Percentiles rank a stretch among this genome's conserved stretches.
These are phyloP conservation scores for Paramyrothecium sp. DNA, from an alignment of 2,329 filamentous ascomycete species.

Conservation along the genomic window DNA sequence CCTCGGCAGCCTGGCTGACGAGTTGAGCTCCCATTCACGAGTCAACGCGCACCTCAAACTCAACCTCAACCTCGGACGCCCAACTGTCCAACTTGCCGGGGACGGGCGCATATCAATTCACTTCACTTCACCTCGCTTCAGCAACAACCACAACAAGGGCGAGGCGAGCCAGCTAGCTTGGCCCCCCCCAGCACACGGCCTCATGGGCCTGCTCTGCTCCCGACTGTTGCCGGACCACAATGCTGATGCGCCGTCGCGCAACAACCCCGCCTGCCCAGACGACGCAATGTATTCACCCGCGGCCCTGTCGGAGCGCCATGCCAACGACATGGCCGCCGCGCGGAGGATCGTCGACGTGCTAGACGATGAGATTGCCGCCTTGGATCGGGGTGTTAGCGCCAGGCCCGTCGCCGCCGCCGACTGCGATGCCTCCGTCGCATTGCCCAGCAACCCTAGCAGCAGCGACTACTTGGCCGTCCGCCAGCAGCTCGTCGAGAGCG, in stretches of 20 bases:
- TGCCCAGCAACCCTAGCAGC: not conserved
- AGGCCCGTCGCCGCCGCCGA: not conserved
- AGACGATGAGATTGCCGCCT: constrained; percentile 16
- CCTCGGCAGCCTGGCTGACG: too few species aligned
- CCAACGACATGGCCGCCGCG: constrained; percentile 17
- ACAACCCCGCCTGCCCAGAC: not conserved
- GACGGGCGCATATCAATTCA: too few species aligned
- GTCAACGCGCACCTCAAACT: too few species aligned
- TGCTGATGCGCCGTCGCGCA: not conserved
- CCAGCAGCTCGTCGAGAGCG: constrained; percentile 23
- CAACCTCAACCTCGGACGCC: too few species aligned
- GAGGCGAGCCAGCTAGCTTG: too few species aligned
- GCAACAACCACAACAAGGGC: too few species aligned
- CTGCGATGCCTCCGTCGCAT: not conserved
- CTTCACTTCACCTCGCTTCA: too few species aligned
- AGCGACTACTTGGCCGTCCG: constrained; percentile 31
- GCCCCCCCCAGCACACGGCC: not conserved
- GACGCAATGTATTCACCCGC: not conserved
- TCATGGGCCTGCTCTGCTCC: not conserved
- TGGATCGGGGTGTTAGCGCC: constrained; percentile 2
- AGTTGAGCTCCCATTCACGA: too few species aligned
- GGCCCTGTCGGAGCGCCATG: not conserved
- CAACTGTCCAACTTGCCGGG: too few species aligned
- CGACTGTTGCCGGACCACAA: not conserved
- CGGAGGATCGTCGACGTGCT: constrained; percentile 21